Conservation (phyloP, 495 filamentous ascomycete genomes). For the Penicillium simplicissimum region DNA sequence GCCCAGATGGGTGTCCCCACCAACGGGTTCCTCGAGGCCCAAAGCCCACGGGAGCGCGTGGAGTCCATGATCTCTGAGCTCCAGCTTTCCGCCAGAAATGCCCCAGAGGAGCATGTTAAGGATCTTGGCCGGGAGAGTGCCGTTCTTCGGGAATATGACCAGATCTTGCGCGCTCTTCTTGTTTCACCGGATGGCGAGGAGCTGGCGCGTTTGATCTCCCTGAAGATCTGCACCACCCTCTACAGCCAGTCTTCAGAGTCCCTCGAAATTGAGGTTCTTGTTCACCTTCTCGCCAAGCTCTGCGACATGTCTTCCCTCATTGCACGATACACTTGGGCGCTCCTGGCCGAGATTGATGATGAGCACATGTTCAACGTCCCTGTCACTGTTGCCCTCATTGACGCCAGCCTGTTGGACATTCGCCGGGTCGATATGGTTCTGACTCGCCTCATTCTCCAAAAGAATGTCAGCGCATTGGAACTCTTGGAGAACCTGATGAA, state of each 20-base stretch:
- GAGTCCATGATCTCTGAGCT: constrained; percentile 71
- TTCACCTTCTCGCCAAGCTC: constrained; percentile 76
- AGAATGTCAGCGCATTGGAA: constrained; percentile 67
- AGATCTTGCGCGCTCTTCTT: constrained; percentile 52
- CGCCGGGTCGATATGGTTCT: constrained; percentile 76
- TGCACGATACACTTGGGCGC: constrained; percentile 66
- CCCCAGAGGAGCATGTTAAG: constrained; percentile 66
- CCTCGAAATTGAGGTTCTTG: constrained; percentile 79
- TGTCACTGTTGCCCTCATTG: constrained; percentile 74
- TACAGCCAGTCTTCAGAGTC: constrained; percentile 59
- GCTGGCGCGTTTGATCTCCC: constrained; percentile 64
- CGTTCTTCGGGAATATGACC: constrained; percentile 64
- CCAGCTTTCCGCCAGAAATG: constrained; percentile 60
- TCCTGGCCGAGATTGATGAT: constrained; percentile 66
- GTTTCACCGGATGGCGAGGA: constrained; percentile 60
- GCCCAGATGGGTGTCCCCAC: constrained; percentile 47
- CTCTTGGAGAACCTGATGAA: constrained; percentile 76
- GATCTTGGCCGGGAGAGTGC: constrained; percentile 66
- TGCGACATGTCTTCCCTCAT: constrained; percentile 74
- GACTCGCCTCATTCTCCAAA: constrained; percentile 66
- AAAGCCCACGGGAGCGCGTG: constrained; percentile 62
- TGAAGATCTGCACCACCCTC: constrained; percentile 69
- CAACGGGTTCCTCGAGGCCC: constrained; percentile 66
- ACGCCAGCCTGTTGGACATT: constrained; percentile 72
- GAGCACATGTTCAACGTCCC: constrained; percentile 76